Conservation (phyloP, 2,329 filamentous ascomycete genomes). For the Tolypocladium pustulatum region DNA sequence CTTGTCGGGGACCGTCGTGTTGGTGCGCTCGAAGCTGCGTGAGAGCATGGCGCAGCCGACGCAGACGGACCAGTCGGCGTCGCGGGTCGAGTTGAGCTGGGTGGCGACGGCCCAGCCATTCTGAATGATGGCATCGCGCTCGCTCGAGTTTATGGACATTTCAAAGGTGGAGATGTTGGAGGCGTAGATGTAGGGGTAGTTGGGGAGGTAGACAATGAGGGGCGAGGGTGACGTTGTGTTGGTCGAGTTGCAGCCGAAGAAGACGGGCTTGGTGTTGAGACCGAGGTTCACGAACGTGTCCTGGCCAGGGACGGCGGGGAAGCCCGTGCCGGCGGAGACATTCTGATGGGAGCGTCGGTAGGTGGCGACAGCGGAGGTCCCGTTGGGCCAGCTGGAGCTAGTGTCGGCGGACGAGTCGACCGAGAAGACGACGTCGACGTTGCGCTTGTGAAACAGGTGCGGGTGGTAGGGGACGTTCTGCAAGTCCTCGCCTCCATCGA, state of each 20-base stretch:
- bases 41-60: constrained; percentile 80
- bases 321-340: constrained; percentile 42
- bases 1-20: constrained; percentile 54
- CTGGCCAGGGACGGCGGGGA: constrained; percentile 46
- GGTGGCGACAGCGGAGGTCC: constrained; percentile 45
- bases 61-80: constrained; percentile 68
- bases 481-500: constrained; percentile 70
- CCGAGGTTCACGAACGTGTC: constrained; percentile 46
- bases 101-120: constrained; percentile 84
- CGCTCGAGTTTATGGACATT: constrained; percentile 46
- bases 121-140: constrained; percentile 70
- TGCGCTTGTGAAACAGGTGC: constrained; percentile 37
- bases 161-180: constrained; percentile 77
- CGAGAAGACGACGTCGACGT: constrained; percentile 53
- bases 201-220: constrained; percentile 75
- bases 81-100: constrained; percentile 67
- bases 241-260: constrained; percentile 53
- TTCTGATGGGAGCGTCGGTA: constrained; percentile 41
- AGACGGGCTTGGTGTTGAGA: constrained; percentile 48
- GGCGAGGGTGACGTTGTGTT: constrained; percentile 47
- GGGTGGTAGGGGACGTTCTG: constrained; percentile 73
- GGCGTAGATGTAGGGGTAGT: constrained; percentile 60
- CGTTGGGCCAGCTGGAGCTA: constrained; percentile 46
- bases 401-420: constrained; percentile 56
- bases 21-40: constrained; percentile 63